Percentiles rank a stretch among this genome's conserved stretches.
phyloP scores from a whole-genome alignment of 1,284 basidiomycete species.

The Termitomyces sp. region DNA sequence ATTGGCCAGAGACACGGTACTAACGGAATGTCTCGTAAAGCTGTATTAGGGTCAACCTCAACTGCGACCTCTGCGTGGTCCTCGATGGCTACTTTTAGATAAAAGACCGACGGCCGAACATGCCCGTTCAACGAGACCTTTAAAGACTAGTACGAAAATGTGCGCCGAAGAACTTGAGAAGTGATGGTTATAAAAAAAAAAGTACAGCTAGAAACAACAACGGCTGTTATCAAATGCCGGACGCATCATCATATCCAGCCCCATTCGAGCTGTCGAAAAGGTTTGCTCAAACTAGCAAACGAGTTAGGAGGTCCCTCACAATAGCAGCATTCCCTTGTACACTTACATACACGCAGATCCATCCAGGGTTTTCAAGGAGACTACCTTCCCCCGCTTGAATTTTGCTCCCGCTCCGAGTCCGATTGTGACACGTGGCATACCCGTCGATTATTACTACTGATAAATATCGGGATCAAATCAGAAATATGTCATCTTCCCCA shows the following conservation, averaged over 20 bases:
- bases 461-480: background rate
- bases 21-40: background rate
- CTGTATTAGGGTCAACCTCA: background rate
- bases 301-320: conserved; percentile 1
- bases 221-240: background rate
- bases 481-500: background rate
- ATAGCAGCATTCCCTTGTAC: background rate
- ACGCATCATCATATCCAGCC: background rate
- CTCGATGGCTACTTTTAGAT: background rate
- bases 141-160: background rate
- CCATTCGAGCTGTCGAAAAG: conserved; percentile 6
- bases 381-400: background rate
- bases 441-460: background rate
- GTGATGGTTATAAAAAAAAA: background rate
- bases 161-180: background rate
- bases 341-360: background rate
- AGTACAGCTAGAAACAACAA: background rate
- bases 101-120: background rate
- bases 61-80: background rate
- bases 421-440: background rate
- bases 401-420: conserved; percentile 5
- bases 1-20: background rate
- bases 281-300: background rate
- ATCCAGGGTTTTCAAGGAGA: background rate
- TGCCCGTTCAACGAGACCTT: background rate